Evolutionary conservation across 2,329 filamentous ascomycete genomes (phyloP).

Genomic region (Davidsoniella australis): DNA sequence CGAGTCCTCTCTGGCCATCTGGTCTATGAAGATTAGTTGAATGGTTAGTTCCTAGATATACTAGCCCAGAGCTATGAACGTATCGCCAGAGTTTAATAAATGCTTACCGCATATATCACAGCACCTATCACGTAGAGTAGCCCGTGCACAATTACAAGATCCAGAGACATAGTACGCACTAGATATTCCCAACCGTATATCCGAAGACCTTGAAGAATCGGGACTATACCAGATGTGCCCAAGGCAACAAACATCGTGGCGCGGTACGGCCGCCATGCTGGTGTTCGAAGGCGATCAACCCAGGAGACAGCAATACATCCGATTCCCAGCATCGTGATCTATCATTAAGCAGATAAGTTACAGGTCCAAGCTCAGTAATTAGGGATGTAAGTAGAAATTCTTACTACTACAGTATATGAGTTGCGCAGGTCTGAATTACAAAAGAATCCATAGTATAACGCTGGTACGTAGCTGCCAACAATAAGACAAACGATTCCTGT

Average conservation of each 20-base stretch:
- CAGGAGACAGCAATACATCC: slow-evolving; percentile 63
- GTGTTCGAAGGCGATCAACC: slow-evolving; percentile 68
- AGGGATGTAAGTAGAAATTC: slow-evolving; percentile 16
- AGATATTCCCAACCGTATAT: slow-evolving; percentile 52
- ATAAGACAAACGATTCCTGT: slow-evolving; percentile 85
- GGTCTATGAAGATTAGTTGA: slow-evolving; percentile 25
- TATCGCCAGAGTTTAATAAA: not conserved
- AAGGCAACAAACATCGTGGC: slow-evolving; percentile 80
- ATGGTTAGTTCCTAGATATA: not conserved
- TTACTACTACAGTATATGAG: slow-evolving; percentile 59
- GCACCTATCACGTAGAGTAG: slow-evolving; percentile 74
- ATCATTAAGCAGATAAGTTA: not conserved
- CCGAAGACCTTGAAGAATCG: slow-evolving; percentile 58
- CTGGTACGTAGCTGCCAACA: slow-evolving; percentile 78
- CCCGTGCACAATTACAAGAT: slow-evolving; percentile 67
- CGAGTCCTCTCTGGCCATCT: slow-evolving; percentile 68
- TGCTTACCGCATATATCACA: slow-evolving; percentile 61
- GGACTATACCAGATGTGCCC: slow-evolving; percentile 68
- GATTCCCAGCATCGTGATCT: slow-evolving; percentile 66
- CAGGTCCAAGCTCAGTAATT: not conserved
- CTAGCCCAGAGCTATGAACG: not conserved
- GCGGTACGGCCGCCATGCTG: slow-evolving; percentile 67
- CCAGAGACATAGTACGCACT: slow-evolving; percentile 58
- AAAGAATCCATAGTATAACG: slow-evolving; percentile 73
- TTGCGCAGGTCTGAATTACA: slow-evolving; percentile 48